Evolutionary conservation across 306 rosid species (phyloP), one percentile per base, ranked within the genome.

Genomic region (Pachyrhizus erosus): DNA sequence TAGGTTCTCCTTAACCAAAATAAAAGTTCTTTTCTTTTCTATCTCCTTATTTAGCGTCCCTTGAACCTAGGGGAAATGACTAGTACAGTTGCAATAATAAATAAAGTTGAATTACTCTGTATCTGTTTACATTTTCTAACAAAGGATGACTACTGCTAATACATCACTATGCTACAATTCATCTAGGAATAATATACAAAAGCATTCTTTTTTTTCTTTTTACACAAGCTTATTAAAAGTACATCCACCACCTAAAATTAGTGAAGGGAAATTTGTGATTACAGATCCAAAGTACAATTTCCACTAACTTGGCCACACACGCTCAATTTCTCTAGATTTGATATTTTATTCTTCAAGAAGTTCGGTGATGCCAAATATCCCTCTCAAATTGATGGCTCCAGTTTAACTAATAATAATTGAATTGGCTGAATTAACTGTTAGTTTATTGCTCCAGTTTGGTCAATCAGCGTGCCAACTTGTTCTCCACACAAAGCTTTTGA

Each of bases 401-500:
- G 58, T 29, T 42, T 68, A 34, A 69, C 78, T 62, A 54, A 75
- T 46, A 76, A 70, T 81, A 70, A 61, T 75, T 82, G 68, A 76
- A 61, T 80, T 57, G 17, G 83, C 67, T 79, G 73, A 80, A 70
- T 70, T 48, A 86, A 62, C 24, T 78, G 80, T 87, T 83, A 89
- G 70, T 87, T 79, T 70, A 89, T 77, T 77, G 87, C 87, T 84
- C 94, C 94, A 11, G 86, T 70, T 82, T 87, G 91, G 81, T 91
- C 90, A 70, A 91, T 89, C 80, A 91, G 85, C 43, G 90, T 91
- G 64, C 92, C 92, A 24, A 91, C 91, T 80, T 91, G 92, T 43
- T 89, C 92, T 80, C 94, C 94, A 58, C 94, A 91, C 74, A 91
- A 78, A 9, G 94, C 94, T 84, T 85, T 91, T 73, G 94, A 91